Conservation (phyloP, 345 rosid genomes). For the Ceriops tagal region DNA sequence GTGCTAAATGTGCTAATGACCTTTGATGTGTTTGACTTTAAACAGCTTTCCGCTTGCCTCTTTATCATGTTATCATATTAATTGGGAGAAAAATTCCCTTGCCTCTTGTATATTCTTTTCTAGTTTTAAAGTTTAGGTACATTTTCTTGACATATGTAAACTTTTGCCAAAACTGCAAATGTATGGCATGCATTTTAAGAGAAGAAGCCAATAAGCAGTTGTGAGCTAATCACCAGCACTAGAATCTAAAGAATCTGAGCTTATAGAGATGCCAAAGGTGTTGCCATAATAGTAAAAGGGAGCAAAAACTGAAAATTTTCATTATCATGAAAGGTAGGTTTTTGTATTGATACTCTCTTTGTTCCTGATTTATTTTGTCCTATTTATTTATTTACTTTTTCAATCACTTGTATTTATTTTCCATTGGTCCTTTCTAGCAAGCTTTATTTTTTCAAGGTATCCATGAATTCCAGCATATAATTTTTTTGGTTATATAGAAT, state of each 20-base stretch:
- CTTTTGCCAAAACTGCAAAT: no score
- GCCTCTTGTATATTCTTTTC: no score
- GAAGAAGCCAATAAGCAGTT: neutral
- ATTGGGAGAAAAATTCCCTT: no score
- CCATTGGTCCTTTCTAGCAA: neutral
- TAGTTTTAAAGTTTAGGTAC: no score
- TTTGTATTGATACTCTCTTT: neutral
- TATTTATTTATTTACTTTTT: neutral
- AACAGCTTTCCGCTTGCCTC: neutral
- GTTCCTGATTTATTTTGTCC: neutral
- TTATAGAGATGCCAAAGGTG: neutral
- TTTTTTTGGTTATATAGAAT: neutral
- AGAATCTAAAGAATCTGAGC: neutral
- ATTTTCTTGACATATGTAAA: no score
- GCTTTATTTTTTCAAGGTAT: neutral
- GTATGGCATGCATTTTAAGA: no score
- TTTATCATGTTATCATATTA: no score
- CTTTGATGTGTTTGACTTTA: neutral
- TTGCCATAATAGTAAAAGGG: neutral
- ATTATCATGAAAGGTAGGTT: neutral
- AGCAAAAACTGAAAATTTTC: neutral
- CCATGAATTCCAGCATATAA: neutral
- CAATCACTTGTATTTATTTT: neutral
- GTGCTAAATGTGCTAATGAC: neutral
- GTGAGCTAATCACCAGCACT: neutral